A percentile compares a stretch with the other conserved stretches of the same genome.
Conservation (phyloP, 1,284 basidiomycete species). For the Ceratobasidium sp. region DNA sequence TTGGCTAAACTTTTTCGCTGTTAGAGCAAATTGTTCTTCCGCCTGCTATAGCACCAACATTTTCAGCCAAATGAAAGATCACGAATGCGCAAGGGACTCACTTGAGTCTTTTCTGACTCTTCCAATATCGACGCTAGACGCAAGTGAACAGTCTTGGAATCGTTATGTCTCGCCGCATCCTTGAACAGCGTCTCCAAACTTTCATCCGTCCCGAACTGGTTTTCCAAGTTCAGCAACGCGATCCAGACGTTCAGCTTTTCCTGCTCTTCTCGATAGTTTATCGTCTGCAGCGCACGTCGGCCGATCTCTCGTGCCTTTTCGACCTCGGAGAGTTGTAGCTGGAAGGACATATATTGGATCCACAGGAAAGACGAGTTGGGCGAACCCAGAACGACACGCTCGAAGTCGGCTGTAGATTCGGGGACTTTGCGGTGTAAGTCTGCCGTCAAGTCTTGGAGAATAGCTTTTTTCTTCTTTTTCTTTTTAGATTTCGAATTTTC, state of each 20-base stretch:
- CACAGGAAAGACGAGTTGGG: conserved; percentile 98
- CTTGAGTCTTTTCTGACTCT: conserved; percentile 85
- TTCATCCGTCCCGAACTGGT: conserved; percentile 90
- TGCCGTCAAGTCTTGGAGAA: conserved; percentile 85
- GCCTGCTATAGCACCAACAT: conserved; percentile 69
- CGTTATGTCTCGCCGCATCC: conserved; percentile 91
- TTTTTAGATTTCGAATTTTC: conserved; percentile 65
- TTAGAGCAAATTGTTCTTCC: conserved; percentile 86
- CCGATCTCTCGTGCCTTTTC: conserved; percentile 93
- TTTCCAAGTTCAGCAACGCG: conserved; percentile 95
- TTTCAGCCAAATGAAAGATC: too few relatives aligned
- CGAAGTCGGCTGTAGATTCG: conserved; percentile 93
- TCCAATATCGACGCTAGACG: conserved; percentile 88
- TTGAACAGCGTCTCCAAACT: conserved; percentile 84
- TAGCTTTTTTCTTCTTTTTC: conserved; percentile 75
- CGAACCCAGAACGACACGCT: conserved; percentile 92
- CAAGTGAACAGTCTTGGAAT: conserved; percentile 90
- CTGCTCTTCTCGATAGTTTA: conserved; percentile 95
- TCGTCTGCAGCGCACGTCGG: conserved; percentile 85
- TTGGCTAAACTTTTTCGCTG: conserved; percentile 92
- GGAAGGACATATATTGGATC: conserved; percentile 99
- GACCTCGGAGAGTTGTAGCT: conserved; percentile 93
- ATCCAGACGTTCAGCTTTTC: conserved; percentile 99
- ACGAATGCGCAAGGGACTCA: conserved; percentile 56
- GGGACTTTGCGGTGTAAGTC: conserved; percentile 88